phyloP scores from a whole-genome alignment of 2,329 filamentous ascomycete species.

The Akanthomyces uredinophilus region DNA sequence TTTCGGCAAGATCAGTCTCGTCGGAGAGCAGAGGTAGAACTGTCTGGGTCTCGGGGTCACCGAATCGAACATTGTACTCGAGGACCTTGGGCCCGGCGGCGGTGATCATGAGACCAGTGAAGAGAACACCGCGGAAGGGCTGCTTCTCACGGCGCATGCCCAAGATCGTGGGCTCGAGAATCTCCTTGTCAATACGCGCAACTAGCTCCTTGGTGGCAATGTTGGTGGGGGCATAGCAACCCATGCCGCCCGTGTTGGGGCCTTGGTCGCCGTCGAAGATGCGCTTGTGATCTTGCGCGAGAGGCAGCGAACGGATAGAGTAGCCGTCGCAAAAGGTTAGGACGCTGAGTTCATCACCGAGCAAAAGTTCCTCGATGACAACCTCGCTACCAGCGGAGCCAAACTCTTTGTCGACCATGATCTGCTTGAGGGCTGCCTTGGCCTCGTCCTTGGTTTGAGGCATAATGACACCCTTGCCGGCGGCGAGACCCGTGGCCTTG shows the following conservation, averaged over 20 bases:
- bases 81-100: slow-evolving; percentile 73
- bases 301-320: slow-evolving; percentile 74
- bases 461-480: slow-evolving; percentile 92
- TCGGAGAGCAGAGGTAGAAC: slow-evolving; percentile 70
- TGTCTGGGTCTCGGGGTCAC: slow-evolving; percentile 88
- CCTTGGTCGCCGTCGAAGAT: slow-evolving; percentile 86
- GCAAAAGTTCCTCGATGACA: slow-evolving; percentile 89
- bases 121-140: slow-evolving; percentile 69
- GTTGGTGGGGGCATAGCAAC: slow-evolving; percentile 88
- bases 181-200: slow-evolving; percentile 69
- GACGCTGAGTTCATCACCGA: slow-evolving; percentile 88
- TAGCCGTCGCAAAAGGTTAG: slow-evolving; percentile 88
- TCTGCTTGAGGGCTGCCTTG: slow-evolving; percentile 72
- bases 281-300: slow-evolving; percentile 95
- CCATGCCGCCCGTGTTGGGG: slow-evolving; percentile 96
- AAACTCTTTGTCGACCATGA: slow-evolving; percentile 87
- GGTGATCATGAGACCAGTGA: slow-evolving; percentile 93
- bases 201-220: slow-evolving; percentile 72
- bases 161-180: slow-evolving; percentile 84
- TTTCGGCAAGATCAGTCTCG: slow-evolving; percentile 78
- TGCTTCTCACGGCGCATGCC: slow-evolving; percentile 79
- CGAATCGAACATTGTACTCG: slow-evolving; percentile 91
- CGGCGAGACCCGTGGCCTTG: slow-evolving; percentile 88
- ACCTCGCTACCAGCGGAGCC: slow-evolving; percentile 83
- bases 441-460: slow-evolving; percentile 79